These are phyloP conservation scores for Cruciata laevipes DNA, from an alignment of 257 asterid species.

Conservation along the genomic window DNA sequence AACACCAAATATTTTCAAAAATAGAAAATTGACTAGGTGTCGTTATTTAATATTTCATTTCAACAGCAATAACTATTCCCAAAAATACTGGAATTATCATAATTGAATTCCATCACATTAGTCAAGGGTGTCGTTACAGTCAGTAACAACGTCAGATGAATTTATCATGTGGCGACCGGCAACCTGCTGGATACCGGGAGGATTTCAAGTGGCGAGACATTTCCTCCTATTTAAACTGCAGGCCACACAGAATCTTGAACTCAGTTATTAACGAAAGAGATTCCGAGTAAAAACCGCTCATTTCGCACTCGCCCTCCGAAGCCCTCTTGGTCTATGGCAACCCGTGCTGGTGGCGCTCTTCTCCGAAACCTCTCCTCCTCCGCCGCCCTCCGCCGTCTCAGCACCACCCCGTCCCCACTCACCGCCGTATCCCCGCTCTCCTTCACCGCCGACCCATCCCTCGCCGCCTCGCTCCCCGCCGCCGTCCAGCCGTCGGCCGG, in stretches of 20 bases:
- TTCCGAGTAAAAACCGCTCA: background rate
- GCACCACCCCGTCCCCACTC: slow-evolving; percentile 30
- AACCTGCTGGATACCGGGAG: background rate
- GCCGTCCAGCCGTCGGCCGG: background rate
- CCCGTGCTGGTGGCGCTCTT: slow-evolving; percentile 28
- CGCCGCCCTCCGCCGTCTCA: slow-evolving; percentile 18
- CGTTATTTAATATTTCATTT: too few relatives aligned
- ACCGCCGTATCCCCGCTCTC: slow-evolving; percentile 26
- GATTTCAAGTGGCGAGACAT: background rate
- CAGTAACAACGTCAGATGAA: background rate
- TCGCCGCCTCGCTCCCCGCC: background rate
- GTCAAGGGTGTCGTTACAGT: too few relatives aligned
- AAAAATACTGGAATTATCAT: too few relatives aligned
- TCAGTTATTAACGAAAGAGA: background rate
- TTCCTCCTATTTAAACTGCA: background rate
- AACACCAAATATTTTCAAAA: too few relatives aligned
- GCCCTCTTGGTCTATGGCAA: slow-evolving; percentile 29
- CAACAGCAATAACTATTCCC: background rate
- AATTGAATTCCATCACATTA: too few relatives aligned
- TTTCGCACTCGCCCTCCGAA: background rate
- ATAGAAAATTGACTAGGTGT: too few relatives aligned
- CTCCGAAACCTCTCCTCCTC: slow-evolving; percentile 22
- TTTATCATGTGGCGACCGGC: background rate
- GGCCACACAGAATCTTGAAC: background rate
- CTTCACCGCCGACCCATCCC: background rate